These are phyloP conservation scores for Pleurozium schreberi DNA, from an alignment of 225 moss, liverwort and hornwort genomes.

Conservation along the genomic window DNA sequence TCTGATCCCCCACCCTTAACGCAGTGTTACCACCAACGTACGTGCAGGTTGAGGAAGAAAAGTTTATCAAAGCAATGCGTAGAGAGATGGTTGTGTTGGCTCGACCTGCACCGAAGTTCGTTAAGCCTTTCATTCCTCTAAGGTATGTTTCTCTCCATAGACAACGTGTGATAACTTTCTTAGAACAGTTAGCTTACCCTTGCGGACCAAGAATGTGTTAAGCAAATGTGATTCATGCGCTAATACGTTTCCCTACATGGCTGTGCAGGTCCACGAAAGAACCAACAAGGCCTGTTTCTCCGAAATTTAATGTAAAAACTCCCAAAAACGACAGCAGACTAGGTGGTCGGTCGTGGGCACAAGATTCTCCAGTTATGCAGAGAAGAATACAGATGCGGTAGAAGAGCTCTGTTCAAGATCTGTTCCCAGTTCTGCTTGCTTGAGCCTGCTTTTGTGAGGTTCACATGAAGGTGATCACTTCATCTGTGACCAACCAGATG, in stretches of 20 bases:
- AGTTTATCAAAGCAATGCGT: slow-evolving; percentile 45
- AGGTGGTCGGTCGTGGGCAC: slow-evolving; percentile 13
- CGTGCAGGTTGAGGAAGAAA: slow-evolving; percentile 37
- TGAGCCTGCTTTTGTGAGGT: slow-evolving; percentile 9
- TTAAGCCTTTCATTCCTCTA: slow-evolving; percentile 32
- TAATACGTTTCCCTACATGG: background rate
- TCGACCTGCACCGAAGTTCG: slow-evolving; percentile 39
- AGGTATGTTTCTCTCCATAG: background rate
- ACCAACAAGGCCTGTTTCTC: slow-evolving; percentile 38
- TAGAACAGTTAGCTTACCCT: too few species aligned
- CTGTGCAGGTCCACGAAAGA: slow-evolving; percentile 33
- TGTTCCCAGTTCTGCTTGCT: background rate
- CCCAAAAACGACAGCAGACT: slow-evolving; percentile 14
- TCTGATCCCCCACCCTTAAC: background rate
- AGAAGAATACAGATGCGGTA: slow-evolving; percentile 46
- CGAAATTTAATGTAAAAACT: slow-evolving; percentile 32
- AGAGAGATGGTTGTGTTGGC: slow-evolving; percentile 43
- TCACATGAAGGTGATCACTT: slow-evolving; percentile 38
- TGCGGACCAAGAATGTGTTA: too few species aligned
- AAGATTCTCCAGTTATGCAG: slow-evolving; percentile 21
- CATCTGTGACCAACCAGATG: slow-evolving; percentile 30
- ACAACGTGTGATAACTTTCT: too few species aligned
- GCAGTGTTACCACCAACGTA: background rate
- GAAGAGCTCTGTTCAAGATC: background rate
- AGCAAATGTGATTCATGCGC: background rate